These are phyloP conservation scores for Penicillium psychrosexuale DNA, from an alignment of 2,329 filamentous ascomycete species.

Conservation along the genomic window DNA sequence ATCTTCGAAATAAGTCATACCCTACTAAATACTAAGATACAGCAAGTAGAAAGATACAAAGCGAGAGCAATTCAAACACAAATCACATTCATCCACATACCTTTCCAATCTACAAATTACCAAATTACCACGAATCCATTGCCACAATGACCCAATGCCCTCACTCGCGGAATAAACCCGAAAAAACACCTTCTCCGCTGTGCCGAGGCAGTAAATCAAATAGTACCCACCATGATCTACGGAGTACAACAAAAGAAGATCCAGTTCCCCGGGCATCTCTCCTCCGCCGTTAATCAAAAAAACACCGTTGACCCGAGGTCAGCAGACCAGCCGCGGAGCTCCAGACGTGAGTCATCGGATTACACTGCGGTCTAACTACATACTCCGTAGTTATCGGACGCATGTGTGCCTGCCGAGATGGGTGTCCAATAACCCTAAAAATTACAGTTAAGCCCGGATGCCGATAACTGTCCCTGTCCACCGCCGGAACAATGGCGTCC, in stretches of 20 bases:
- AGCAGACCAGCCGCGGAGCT: background rate
- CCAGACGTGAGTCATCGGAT: background rate
- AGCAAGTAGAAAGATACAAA: background rate
- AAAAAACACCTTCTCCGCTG: background rate
- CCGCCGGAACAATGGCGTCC: background rate
- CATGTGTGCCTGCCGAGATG: background rate
- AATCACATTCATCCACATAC: background rate
- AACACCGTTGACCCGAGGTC: background rate
- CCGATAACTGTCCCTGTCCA: no score
- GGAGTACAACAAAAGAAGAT: background rate
- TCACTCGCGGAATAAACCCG: background rate
- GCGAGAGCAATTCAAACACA: background rate
- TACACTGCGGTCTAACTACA: no score
- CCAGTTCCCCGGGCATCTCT: background rate
- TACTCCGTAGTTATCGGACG: background rate
- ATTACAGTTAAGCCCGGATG: no score
- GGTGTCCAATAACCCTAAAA: background rate
- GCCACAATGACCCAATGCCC: background rate
- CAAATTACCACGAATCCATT: background rate
- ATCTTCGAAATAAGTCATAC: no score
- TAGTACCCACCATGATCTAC: slow-evolving; percentile 6
- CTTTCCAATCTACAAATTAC: background rate
- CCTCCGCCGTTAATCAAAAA: background rate
- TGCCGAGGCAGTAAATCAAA: background rate
- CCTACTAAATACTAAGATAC: no score